Percentiles rank a stretch among this genome's conserved stretches.
Evolutionary conservation across 495 filamentous ascomycete species (phyloP).

Genomic region (Aspergillus ostianus): DNA sequence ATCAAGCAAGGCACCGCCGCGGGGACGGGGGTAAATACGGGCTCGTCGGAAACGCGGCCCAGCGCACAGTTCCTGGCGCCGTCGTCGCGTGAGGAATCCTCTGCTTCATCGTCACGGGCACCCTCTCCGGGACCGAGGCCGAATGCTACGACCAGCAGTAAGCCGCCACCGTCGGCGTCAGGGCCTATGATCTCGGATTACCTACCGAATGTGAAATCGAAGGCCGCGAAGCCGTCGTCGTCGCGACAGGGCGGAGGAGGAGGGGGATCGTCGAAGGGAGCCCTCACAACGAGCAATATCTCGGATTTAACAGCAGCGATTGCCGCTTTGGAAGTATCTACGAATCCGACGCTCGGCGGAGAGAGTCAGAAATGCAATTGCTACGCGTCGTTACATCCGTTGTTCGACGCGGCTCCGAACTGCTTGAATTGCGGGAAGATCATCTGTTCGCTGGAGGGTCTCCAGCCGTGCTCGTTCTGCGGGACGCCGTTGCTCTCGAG

Average conservation of each 20-base stretch:
- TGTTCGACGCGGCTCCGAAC: conserved; percentile 85
- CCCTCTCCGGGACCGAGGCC: conserved; percentile 35
- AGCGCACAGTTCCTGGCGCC: background rate
- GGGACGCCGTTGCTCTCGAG: conserved; percentile 65
- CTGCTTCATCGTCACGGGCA: conserved; percentile 32
- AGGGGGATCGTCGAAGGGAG: conserved; percentile 25
- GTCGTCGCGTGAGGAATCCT: conserved; percentile 25
- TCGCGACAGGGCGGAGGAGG: conserved; percentile 54
- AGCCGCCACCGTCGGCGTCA: conserved; percentile 63
- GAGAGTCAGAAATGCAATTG: conserved; percentile 73
- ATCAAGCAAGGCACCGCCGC: conserved; percentile 20
- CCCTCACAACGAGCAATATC: conserved; percentile 61
- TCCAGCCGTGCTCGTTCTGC: conserved; percentile 96
- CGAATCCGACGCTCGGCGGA: conserved; percentile 67
- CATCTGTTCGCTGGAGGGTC: conserved; percentile 90
- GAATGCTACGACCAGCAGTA: conserved; percentile 31
- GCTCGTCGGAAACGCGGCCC: background rate
- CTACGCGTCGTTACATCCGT: conserved; percentile 78
- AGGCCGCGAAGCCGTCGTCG: conserved; percentile 50
- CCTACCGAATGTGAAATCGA: conserved; percentile 60
- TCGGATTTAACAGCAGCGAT: conserved; percentile 89
- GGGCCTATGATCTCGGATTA: conserved; percentile 80
- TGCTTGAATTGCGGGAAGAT: conserved; percentile 93
- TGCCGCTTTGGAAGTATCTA: conserved; percentile 82
- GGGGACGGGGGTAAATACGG: no score